Conservation (phyloP, 2,329 filamentous ascomycete genomes). For the Exserohilum turcica region DNA sequence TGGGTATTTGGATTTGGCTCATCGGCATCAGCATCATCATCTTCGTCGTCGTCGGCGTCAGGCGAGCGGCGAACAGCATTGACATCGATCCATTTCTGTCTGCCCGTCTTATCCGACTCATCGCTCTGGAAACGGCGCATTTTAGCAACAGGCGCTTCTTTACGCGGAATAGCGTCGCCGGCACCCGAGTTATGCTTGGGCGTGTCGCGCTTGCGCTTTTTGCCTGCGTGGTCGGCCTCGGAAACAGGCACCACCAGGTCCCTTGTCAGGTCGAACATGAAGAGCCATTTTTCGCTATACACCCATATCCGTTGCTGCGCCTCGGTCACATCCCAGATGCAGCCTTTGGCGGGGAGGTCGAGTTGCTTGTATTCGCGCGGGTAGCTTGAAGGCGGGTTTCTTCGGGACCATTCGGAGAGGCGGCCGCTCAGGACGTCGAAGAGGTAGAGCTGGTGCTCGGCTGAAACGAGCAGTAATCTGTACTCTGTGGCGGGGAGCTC, state of each 20-base stretch:
- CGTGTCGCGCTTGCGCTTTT: conserved; percentile 39
- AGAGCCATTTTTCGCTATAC: conserved; percentile 83
- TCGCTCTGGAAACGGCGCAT: conserved; percentile 55
- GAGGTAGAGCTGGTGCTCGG: conserved; percentile 71
- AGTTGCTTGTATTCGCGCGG: conserved; percentile 75
- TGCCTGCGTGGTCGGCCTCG: conserved; percentile 21
- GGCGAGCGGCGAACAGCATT: conserved; percentile 32
- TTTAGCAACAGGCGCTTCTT: conserved; percentile 53
- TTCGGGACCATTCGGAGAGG: conserved; percentile 82
- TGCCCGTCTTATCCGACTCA: conserved; percentile 39
- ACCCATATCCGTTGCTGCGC: conserved; percentile 71
- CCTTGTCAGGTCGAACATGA: conserved; percentile 84
- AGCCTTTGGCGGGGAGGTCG: conserved; percentile 80
- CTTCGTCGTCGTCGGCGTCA: conserved; percentile 27
- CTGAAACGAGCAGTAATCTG: conserved; percentile 65
- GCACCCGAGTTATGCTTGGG: conserved; percentile 57
- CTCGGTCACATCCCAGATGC: conserved; percentile 76
- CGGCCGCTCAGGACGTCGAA: conserved; percentile 79
- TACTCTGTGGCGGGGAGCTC: conserved; percentile 60
- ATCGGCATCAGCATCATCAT: background rate
- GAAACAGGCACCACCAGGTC: conserved; percentile 64
- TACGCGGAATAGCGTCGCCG: conserved; percentile 58
- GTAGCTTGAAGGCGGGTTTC: conserved; percentile 76
- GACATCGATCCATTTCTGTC: conserved; percentile 37
- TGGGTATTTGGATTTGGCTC: conserved; percentile 17